phyloP scores from a whole-genome alignment of 768 basidiomycete species.

The Trametes villosa region DNA sequence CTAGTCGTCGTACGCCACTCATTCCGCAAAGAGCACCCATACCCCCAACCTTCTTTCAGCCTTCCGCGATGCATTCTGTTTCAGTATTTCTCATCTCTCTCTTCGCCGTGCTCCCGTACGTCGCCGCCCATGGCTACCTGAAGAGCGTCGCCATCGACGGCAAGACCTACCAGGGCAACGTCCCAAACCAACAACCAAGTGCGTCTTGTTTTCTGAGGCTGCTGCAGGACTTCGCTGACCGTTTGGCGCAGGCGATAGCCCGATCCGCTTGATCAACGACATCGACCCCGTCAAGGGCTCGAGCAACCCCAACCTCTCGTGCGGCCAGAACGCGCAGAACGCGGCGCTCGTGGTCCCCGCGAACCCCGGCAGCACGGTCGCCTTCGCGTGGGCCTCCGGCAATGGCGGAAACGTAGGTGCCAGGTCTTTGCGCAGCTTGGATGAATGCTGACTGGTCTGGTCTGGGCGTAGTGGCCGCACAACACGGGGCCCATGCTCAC shows the following conservation, averaged over 20 bases:
- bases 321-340: conserved; percentile 55
- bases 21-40: background rate
- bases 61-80: background rate
- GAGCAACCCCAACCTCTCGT: conserved; percentile 56
- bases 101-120: conserved; percentile 31
- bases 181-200: conserved; percentile 42
- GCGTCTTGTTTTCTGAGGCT: background rate
- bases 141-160: conserved; percentile 48
- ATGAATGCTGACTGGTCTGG: background rate
- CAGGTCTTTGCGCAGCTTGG: conserved; percentile 23
- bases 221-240: background rate
- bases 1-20: conserved; percentile 10
- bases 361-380: conserved; percentile 59
- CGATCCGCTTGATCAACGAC: conserved; percentile 46
- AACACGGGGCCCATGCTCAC: conserved; percentile 74
- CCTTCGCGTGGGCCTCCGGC: conserved; percentile 58
- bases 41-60: background rate
- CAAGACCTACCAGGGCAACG: conserved; percentile 46
- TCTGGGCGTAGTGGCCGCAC: conserved; percentile 51
- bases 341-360: conserved; percentile 55
- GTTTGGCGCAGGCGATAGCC: conserved; percentile 18
- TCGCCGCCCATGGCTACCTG: conserved; percentile 50
- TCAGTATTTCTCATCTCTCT: conserved; percentile 18
- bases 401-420: conserved; percentile 34
- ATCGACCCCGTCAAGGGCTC: conserved; percentile 58